Evolutionary conservation across 176 grass and related monocot genomes (phyloP), one percentile per base, ranked within the genome.

Genomic region (Pontederia crassipes): DNA sequence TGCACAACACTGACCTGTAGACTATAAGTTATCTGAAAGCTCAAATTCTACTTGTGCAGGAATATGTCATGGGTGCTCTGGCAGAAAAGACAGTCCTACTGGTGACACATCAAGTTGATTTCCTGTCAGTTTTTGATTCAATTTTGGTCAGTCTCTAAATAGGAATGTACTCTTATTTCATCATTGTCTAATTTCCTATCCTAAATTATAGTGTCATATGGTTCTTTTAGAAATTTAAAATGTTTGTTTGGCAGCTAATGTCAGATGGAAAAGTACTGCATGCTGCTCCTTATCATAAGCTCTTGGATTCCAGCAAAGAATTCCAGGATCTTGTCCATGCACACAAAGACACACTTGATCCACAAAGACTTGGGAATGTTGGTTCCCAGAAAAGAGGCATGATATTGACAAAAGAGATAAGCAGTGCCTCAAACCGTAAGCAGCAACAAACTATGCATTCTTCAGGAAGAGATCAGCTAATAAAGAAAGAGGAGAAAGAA

Each of bases 21-120:
- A 27, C 27, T 6, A 2, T 50, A 24, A 12, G 11, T 65, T 17
- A 51, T 72, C 47, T 58, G 32, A 40, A 11, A 56, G 59, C 11
- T 71, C 50, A 72, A 24, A 52, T n/a, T 29, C 59, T 55, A 11
- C 70, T 58, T 58, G 11, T 68, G 49, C 74, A 97, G 92, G 84
- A 91, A 74, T 97, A 97, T 68, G 83, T 97, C 51, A 88, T 85
- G 87, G 73, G 59, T 46, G 84, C 79, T 78, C 71, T 97, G 46
- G 78, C 84, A 74, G 77, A 85, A 53, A 97, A 97, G 71, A 85
- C 84, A 58, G 76, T 97, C 46, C 66, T 97, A 64, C 57, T 97
- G 55, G 92, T 91, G 57, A 91, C 92, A 11, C 92, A 97, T 54
- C 87, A 97, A 91, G 92, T 91, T 4, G 92, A 97, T 78, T 88